Base-by-base conservation (phyloP, 1,139 yeast species). In the Saccharomyces hybrid region DNA sequence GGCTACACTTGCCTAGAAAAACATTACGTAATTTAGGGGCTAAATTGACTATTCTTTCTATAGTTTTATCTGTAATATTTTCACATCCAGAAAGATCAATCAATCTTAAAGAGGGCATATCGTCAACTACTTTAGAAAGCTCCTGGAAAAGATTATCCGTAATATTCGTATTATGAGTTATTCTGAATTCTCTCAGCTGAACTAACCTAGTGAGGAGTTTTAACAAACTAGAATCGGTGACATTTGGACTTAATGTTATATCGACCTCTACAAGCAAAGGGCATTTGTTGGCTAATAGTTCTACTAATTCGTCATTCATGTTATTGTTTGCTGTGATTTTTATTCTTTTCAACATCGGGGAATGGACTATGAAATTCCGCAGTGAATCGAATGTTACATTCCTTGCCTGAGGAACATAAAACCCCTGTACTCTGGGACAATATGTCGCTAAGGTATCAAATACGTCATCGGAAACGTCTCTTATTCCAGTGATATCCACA, bases 11-110 rank as follows among this genome's bases (percentile, higher is more conserved):
- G 5, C 96, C 91, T 57, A 93, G 76, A 11, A 88, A 93, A 48
- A 93, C 88, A 66, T 91, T 90, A 60, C 98, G 78, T 58, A 93
- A 75, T 57, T 89, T 80, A 7, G 98, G 98, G 1, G 97, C 96
- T 60, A 84, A 75, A 30, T 74, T 69, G 7, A 89, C 91, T 54
- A 93, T 76, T 58, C 80, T 80, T 62, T 84, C 88, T 23, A 93
- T 86, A 14, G 89, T 79, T 57, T 79, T 80, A 71, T 93, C 98
- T 0, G 96, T 86, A 32, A 93, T 81, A 52, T 86, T 82, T 57
- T 82, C 79, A 71, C 98, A 91, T 4, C 87, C 88, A 0, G 97
- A 88, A 58, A 93, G 81, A 69, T 91, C 97, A 49, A 93, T 75
- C 32, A 90, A 82, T 61, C 99, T 79, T 57, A 93, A 73, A 46